Percentiles rank a stretch among this genome's conserved stretches.
Conservation (phyloP, 768 basidiomycete genomes). For the Heimioporus sp. region DNA sequence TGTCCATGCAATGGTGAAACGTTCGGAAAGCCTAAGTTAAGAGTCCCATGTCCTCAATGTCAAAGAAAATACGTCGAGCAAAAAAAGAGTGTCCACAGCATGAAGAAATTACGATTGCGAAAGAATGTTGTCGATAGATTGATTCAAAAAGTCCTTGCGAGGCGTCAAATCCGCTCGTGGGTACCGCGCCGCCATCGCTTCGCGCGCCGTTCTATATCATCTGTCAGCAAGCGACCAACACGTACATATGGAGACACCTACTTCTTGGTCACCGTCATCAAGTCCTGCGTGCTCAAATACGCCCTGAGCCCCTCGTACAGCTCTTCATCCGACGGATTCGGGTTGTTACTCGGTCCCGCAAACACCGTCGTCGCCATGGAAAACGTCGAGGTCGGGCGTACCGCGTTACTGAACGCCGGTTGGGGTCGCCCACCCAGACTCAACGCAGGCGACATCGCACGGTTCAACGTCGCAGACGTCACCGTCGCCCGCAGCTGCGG, state of each 20-base stretch:
- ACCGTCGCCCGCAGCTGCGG: constrained; percentile 43
- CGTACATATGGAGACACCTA: constrained; percentile 28
- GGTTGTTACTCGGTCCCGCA: constrained; percentile 46
- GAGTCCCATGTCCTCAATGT: constrained; percentile 4
- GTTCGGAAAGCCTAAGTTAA: neutral
- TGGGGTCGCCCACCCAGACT: constrained; percentile 30
- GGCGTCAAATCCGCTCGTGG: constrained; percentile 60
- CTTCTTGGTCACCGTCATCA: constrained; percentile 75
- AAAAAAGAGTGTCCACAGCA: constrained; percentile 2
- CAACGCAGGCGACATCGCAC: constrained; percentile 32
- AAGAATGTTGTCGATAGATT: constrained; percentile 63
- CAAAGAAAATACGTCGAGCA: neutral
- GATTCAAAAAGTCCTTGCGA: constrained; percentile 64
- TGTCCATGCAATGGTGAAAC: no score
- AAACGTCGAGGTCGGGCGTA: constrained; percentile 55
- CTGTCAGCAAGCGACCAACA: constrained; percentile 4
- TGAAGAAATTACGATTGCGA: constrained; percentile 43
- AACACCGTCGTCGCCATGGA: constrained; percentile 60
- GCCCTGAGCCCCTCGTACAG: constrained; percentile 52
- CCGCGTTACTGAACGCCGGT: constrained; percentile 23
- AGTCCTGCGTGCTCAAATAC: constrained; percentile 62
- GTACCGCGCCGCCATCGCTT: constrained; percentile 60
- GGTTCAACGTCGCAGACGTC: constrained; percentile 45
- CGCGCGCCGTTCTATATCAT: constrained; percentile 51
- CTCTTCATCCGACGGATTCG: constrained; percentile 61